Base-by-base conservation (phyloP, 1,284 basidiomycete genomes). In the Rhodotorula sp. region DNA sequence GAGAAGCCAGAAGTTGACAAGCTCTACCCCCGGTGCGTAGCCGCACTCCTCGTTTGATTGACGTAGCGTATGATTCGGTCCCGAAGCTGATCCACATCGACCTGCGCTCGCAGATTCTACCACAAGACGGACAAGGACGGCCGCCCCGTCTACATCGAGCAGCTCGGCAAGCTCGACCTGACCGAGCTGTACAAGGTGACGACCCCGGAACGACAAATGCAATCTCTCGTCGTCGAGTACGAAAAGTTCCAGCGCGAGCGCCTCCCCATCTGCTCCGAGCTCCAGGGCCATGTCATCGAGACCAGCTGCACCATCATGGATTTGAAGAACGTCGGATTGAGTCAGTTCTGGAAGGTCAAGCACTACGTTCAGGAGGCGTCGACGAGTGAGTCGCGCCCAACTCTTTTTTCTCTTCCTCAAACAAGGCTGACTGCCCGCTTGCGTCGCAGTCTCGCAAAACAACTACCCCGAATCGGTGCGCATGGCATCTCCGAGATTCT, bases 231-330 rank as follows among this genome's bases (percentile, higher is more conserved):
- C 47, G 85, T 85, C 79, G 94, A 97, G 81, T 99, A 99, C 85
- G 95, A 99, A 81, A 89, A 88, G 78, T 94, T 90, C 84, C 83
- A 92, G 74, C 81, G 80, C 46, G 84, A 88, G 65, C 89, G 93
- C 54, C 85, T 97, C 47, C 92, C 94, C 50, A 91, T 92, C 8
- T 94, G 91, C 82, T 85, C 89, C 62, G 81, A 82, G 50, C 84
- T 86, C 11, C 80, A 83, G 63, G 92, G 92, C 4, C 88, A 94
- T 80, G 88, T 92, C 67, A 89, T 99, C 80, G 94, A 98, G 83
- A 98, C 94, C n/a, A 92, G 88, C 67, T 98, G 94, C 87, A 98
- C 95, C 68, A 95, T 99, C 84, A 87, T 99, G 82, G 95, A 99
- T 81, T 86, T 99, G 70, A 81, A 88, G 69, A 86, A 87, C 79